These are phyloP conservation scores for Colletotrichum sp. DNA, from an alignment of 2,329 filamentous ascomycete species.

Conservation along the genomic window DNA sequence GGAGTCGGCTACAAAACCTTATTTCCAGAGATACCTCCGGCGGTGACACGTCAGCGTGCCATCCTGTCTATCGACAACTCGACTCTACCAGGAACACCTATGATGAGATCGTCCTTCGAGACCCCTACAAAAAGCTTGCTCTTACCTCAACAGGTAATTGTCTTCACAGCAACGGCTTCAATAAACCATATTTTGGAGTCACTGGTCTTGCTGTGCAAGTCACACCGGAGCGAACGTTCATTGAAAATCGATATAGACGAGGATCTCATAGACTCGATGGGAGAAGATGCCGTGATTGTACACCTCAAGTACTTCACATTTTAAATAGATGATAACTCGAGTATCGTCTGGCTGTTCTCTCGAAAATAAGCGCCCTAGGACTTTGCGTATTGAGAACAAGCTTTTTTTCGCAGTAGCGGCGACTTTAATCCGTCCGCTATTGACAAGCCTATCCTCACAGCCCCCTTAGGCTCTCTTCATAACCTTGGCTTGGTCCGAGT, in stretches of 20 bases:
- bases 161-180: not conserved
- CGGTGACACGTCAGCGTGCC: not conserved
- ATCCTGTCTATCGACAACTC: not conserved
- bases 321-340: too few species aligned
- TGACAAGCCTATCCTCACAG: not conserved
- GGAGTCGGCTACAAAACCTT: not conserved
- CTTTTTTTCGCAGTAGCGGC: not conserved
- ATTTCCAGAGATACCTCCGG: not conserved
- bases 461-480: not conserved
- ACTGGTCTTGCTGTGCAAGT: not conserved
- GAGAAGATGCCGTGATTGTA: too few species aligned
- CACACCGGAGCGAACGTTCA: too few species aligned
- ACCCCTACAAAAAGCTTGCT: not conserved
- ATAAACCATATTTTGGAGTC: not conserved
- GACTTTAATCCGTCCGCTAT: not conserved
- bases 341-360: not conserved
- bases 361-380: not conserved
- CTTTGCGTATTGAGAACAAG: not conserved
- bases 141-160: not conserved
- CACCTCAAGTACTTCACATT: too few species aligned
- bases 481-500: not conserved
- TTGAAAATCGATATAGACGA: too few species aligned
- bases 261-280: too few species aligned
- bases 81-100: not conserved
- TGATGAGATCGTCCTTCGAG: not conserved